These are phyloP conservation scores for Colletotrichum sp. DNA, from an alignment of 2,329 filamentous ascomycete species.

Conservation along the genomic window DNA sequence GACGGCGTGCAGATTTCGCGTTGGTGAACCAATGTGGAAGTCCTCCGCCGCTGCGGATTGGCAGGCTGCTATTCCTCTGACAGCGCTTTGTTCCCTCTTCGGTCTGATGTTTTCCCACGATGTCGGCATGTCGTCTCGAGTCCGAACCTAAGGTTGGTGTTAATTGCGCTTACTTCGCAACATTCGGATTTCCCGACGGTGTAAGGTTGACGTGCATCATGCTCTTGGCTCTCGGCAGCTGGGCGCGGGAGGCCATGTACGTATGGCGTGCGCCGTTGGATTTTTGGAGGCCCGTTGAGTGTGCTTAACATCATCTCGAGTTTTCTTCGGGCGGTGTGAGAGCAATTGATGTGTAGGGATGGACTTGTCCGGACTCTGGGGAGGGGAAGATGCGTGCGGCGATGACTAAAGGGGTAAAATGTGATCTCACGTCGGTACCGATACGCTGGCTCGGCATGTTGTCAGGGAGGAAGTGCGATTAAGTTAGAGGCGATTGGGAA, in stretches of 20 bases:
- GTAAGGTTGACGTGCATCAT: background rate
- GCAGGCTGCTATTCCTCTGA: background rate
- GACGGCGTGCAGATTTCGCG: background rate
- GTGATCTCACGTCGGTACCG: background rate
- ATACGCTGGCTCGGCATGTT: background rate
- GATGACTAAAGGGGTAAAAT: background rate
- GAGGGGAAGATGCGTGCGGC: background rate
- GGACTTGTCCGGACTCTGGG: background rate
- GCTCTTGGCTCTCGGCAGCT: background rate
- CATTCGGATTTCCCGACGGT: background rate
- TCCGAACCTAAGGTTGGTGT: background rate
- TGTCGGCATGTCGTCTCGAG: background rate
- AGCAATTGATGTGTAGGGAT: background rate
- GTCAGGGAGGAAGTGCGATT: background rate
- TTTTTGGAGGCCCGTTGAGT: background rate
- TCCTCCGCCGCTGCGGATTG: background rate
- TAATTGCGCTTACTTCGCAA: background rate
- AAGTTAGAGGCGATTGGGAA: background rate
- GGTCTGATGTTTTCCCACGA: background rate
- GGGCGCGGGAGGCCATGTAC: background rate
- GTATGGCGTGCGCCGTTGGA: background rate
- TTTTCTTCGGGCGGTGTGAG: background rate
- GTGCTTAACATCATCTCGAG: background rate
- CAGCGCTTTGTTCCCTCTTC: background rate
- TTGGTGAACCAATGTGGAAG: slow-evolving; percentile 9